Conservation (phyloP, 2,329 filamentous ascomycete genomes). For the Nemania bipapillata region DNA sequence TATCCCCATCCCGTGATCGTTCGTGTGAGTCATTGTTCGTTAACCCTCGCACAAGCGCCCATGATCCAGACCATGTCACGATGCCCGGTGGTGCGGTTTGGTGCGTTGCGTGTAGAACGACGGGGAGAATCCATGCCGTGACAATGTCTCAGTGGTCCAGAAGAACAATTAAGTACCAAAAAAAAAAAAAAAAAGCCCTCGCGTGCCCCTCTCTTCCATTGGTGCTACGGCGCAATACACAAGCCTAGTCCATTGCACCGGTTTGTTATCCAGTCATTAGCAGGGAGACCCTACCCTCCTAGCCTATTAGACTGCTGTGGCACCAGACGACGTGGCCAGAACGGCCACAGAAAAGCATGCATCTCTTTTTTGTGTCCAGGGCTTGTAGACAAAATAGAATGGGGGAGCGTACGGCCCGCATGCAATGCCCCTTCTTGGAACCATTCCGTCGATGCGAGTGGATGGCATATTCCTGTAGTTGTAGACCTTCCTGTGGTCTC, state of each 20-base stretch:
- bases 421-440: constrained; percentile 1
- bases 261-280: neutral
- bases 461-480: neutral
- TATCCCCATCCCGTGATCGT: neutral
- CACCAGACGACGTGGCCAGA: constrained; percentile 14
- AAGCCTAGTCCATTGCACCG: neutral
- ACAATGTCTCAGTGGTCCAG: no score
- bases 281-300: neutral
- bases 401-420: constrained; percentile 18
- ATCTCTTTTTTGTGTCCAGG: constrained; percentile 2
- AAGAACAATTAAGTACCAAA: no score
- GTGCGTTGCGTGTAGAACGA: neutral
- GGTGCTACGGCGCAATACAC: constrained; percentile 12
- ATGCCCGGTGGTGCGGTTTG: neutral
- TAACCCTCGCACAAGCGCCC: neutral
- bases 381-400: no score
- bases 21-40: constrained; percentile 10
- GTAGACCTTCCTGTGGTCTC: neutral
- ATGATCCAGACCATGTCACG: constrained; percentile 1
- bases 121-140: no score
- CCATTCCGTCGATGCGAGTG: neutral
- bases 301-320: constrained; percentile 3
- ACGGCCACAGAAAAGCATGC: no score
- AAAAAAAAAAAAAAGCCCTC: no score
- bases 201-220: neutral